A percentile compares a stretch with the other conserved stretches of the same genome.
Evolutionary conservation across 805 yeast genomes (phyloP).

Genomic region (Kregervanrija fluxuum): DNA sequence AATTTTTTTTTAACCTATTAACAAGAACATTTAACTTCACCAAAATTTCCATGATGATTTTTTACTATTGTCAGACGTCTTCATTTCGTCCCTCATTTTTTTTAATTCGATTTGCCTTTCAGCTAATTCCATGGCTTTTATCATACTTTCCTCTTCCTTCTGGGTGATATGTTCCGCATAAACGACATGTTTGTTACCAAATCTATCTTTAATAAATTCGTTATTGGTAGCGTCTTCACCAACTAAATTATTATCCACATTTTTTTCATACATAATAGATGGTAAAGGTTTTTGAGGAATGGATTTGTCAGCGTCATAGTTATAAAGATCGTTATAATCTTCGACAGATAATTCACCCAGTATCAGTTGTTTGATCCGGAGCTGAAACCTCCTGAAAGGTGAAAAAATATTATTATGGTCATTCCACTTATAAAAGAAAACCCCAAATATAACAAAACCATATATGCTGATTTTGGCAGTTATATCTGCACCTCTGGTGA

Average conservation of each 20-base stretch:
- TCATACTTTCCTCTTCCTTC: constrained; percentile 52
- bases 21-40: constrained; percentile 6
- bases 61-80: neutral
- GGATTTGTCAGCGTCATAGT: constrained; percentile 32
- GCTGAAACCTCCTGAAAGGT: constrained; percentile 55
- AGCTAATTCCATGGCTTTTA: constrained; percentile 40
- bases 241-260: constrained; percentile 25
- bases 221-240: constrained; percentile 29
- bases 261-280: constrained; percentile 31
- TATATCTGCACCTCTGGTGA: constrained; percentile 54
- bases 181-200: constrained; percentile 53
- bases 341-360: constrained; percentile 48
- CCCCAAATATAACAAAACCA: constrained; percentile 46
- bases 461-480: constrained; percentile 45
- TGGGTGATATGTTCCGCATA: constrained; percentile 70
- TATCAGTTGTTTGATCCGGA: constrained; percentile 45
- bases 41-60: constrained; percentile 26
- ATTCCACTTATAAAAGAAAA: constrained; percentile 78
- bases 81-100: constrained; percentile 8
- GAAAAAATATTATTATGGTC: constrained; percentile 72
- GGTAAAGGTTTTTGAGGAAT: constrained; percentile 32
- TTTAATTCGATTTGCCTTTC: constrained; percentile 24
- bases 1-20: too few relatives aligned
- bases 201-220: constrained; percentile 56
- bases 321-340: constrained; percentile 56